Base-by-base conservation (phyloP, 257 asterid genomes). In the Forsythia viridissima region DNA sequence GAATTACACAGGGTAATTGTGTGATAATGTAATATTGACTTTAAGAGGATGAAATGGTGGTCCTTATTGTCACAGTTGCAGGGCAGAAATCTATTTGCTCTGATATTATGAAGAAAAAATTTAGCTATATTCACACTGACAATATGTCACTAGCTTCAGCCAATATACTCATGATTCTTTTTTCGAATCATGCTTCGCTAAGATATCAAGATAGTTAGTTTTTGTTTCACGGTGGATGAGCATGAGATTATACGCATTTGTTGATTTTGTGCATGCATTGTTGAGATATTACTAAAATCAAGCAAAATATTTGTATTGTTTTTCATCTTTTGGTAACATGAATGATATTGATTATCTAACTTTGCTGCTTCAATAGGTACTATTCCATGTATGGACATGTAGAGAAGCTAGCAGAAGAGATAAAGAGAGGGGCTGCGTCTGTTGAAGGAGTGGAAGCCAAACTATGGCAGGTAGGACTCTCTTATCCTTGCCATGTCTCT, bases 321-420 rank as follows among this genome's bases (percentile, higher is more conserved):
- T 63, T 8, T 48, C 57, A 6, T 13, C n/a, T 57, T 57, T 57
- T n/a, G 10, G 10, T 48, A 13, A 63, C 15, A 8, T 8, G 40
- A 10, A 63, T 63, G 70, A 63, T 57, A 57, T 76, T 38, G 74
- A 76, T 67, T 34, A 46, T 30, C 70, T 21, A 30, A 24, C 48
- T 48, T 72, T 71, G 15, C 79, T 20, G 16, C 20, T 40, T 37
- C 63, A 13, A 63, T 69, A 92, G 97, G 85, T 92, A 89, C 82
- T 92, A 92, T 81, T 92, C 96, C 43, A 91, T 84, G 91, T 91
- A 91, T 76, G 97, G 96, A 43, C 97, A 92, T 84, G 96, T 92
- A 76, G 97, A 84, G 88, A 92, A 85, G 85, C 92, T 92, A 72
- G 97, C 97, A 6, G 89, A 91, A 80, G 94, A 87, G 87, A 89